phyloP scores from a whole-genome alignment of 441 rosid species.

The Gossypium schwendimanii region DNA sequence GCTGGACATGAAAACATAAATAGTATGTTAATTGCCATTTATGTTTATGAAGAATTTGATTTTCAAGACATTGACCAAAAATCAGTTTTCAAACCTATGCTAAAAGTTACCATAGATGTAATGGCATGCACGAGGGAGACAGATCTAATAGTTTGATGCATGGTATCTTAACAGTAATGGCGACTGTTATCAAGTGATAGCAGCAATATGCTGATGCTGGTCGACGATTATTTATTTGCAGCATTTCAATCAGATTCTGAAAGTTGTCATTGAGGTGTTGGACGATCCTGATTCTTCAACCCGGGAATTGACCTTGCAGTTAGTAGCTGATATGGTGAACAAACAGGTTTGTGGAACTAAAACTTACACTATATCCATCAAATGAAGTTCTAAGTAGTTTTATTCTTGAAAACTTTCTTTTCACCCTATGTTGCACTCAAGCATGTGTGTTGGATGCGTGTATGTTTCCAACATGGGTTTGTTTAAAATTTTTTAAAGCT shows the following conservation, averaged over 20 bases:
- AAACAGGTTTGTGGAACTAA: constrained; percentile 27
- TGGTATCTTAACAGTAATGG: background rate
- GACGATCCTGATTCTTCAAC: constrained; percentile 28
- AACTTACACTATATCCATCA: background rate
- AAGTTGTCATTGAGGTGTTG: constrained; percentile 29
- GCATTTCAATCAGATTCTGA: constrained; percentile 41
- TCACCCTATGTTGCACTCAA: background rate
- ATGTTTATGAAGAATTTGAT: background rate
- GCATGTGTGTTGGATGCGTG: background rate
- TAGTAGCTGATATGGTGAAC: constrained; percentile 30
- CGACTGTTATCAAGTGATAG: background rate
- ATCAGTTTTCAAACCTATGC: background rate
- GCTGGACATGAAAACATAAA: no score
- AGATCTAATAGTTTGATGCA: background rate
- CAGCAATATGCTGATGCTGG: background rate
- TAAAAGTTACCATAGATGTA: background rate
- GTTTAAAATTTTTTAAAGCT: background rate
- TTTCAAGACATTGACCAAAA: background rate
- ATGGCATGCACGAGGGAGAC: background rate
- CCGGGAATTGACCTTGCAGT: constrained; percentile 25
- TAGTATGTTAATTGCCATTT: background rate
- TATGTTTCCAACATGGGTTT: background rate
- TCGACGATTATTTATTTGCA: constrained; percentile 14
- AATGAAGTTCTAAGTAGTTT: background rate
- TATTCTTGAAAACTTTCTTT: background rate